phyloP scores from a whole-genome alignment of 257 asterid genomes.

The Fraxinus americana region DNA sequence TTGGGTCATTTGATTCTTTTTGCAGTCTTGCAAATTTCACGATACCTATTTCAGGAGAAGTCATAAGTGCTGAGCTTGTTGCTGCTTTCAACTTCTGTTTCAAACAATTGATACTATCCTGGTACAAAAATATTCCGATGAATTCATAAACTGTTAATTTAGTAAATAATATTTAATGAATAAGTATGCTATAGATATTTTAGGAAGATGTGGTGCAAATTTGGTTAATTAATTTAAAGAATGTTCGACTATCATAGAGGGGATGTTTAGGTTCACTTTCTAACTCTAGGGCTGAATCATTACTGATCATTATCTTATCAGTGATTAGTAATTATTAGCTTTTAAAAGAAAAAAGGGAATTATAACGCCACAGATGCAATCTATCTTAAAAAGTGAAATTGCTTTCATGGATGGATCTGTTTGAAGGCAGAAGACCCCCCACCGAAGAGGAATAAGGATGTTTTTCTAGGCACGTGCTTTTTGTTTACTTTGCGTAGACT shows the following conservation, averaged over 20 bases:
- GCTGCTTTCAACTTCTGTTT: background rate
- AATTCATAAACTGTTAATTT: background rate
- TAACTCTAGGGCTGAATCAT: background rate
- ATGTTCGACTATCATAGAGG: background rate
- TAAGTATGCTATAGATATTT: background rate
- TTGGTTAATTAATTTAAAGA: background rate
- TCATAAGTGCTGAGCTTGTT: background rate
- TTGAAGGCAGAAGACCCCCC: background rate
- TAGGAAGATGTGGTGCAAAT: background rate
- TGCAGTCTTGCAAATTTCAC: background rate
- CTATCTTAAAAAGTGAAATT: background rate
- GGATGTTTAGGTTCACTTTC: background rate
- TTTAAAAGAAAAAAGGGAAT: conserved; percentile 2
- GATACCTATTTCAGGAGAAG: background rate
- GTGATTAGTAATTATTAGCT: background rate
- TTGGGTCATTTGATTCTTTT: background rate
- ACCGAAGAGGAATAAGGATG: conserved; percentile 6
- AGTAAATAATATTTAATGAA: background rate
- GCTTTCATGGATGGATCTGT: background rate
- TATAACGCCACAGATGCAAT: background rate
- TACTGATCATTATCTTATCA: background rate
- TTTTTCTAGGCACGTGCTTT: background rate
- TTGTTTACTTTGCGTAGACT: background rate
- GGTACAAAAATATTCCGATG: background rate
- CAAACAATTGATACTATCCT: background rate